Conservation (phyloP, 1,284 basidiomycete species). For the Sporisorium exsertum region DNA sequence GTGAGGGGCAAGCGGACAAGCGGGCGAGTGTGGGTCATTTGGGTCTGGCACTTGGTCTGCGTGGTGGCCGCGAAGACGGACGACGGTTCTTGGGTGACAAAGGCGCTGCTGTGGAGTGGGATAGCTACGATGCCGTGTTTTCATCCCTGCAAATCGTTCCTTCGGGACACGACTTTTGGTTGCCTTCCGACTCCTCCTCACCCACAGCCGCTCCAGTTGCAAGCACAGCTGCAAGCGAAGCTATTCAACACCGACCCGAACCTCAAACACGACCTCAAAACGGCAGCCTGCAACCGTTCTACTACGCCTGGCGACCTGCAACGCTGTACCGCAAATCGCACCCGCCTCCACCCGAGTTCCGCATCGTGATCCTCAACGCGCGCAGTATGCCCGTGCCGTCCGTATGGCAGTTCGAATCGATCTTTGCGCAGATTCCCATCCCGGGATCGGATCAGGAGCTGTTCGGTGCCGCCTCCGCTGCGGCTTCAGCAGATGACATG, state of each 20-base stretch:
- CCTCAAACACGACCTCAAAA: not conserved
- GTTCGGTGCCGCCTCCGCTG: not conserved
- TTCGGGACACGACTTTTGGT: slow-evolving; percentile 72
- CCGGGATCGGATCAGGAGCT: slow-evolving; percentile 40
- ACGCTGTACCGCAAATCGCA: slow-evolving; percentile 84
- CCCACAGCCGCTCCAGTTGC: not conserved
- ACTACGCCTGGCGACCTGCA: slow-evolving; percentile 89
- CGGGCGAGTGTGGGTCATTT: slow-evolving; percentile 9
- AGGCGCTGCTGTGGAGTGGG: slow-evolving; percentile 23
- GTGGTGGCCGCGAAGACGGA: slow-evolving; percentile 9
- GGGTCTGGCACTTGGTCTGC: slow-evolving; percentile 7
- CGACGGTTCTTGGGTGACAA: slow-evolving; percentile 29
- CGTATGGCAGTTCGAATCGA: slow-evolving; percentile 47
- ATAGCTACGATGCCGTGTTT: slow-evolving; percentile 47
- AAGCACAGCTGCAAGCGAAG: not conserved
- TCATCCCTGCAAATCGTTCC: slow-evolving; percentile 78
- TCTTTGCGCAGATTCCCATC: slow-evolving; percentile 61
- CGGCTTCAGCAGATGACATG: not conserved
- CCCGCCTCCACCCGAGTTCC: slow-evolving; percentile 86
- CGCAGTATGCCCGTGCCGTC: slow-evolving; percentile 42
- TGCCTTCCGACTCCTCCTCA: slow-evolving; percentile 64
- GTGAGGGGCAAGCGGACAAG: not conserved
- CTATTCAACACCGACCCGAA: not conserved
- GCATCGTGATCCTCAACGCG: slow-evolving; percentile 77
- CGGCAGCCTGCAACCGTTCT: slow-evolving; percentile 75